Evolutionary conservation across 371 early-diverging fungal genomes (phyloP).

Genomic region (Nematocida minor): DNA sequence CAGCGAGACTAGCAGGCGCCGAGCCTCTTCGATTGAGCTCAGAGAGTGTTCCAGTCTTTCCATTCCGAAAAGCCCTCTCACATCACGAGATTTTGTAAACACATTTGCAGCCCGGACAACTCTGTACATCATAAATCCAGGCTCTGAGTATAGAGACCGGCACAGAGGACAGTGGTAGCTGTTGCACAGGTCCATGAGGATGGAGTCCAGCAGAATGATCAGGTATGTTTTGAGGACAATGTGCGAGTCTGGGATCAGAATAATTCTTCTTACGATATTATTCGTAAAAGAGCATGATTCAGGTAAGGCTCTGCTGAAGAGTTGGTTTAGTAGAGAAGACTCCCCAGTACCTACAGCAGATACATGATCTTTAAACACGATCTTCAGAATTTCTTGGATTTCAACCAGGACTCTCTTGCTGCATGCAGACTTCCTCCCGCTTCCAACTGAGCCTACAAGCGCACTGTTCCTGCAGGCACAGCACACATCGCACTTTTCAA

Average conservation of each 20-base stretch:
- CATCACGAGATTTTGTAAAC: too few relatives aligned
- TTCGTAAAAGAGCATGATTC: neutral
- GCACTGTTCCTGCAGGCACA: neutral
- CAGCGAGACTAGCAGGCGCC: neutral
- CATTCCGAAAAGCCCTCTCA: neutral
- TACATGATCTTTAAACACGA: neutral
- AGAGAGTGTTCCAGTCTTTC: neutral
- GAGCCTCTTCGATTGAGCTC: neutral
- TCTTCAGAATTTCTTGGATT: neutral
- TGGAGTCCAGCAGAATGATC: neutral
- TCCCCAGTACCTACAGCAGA: neutral
- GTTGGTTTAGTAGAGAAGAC: neutral
- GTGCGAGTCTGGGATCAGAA: neutral
- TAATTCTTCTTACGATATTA: neutral
- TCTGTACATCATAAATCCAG: neutral
- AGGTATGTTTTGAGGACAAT: neutral
- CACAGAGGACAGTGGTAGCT: neutral
- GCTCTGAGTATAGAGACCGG: neutral
- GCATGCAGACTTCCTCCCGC: neutral
- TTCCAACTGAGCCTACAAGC: neutral
- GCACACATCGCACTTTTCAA: neutral
- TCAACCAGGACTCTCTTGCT: neutral
- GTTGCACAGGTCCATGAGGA: slow-evolving; percentile 5
- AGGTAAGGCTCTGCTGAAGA: neutral
- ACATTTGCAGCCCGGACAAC: neutral